Evolutionary conservation across 1,139 yeast species (phyloP).

Genomic region (Pichia sp.): DNA sequence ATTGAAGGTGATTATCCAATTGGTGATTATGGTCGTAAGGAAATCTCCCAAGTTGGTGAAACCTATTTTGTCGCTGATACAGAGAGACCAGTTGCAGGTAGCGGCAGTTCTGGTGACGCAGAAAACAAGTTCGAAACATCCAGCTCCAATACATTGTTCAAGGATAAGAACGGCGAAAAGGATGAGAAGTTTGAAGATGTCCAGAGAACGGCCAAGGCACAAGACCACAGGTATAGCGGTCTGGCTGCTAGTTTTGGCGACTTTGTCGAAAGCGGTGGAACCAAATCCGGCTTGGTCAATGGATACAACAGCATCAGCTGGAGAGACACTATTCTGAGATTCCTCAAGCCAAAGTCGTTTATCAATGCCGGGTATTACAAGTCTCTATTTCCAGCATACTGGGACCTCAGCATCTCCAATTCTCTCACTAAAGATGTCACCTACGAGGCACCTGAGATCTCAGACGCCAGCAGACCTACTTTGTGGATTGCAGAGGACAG

Average conservation of each 20-base stretch:
- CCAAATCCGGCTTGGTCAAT: not conserved
- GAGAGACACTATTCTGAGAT: constrained; percentile 38
- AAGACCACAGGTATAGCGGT: not conserved
- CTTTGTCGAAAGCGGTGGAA: not conserved
- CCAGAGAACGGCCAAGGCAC: constrained; percentile 6
- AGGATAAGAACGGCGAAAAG: not conserved
- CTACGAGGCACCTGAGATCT: constrained; percentile 71
- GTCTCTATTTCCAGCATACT: constrained; percentile 53
- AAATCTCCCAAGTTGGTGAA: constrained; percentile 53
- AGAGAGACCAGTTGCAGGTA: no score
- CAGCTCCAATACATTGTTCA: not conserved
- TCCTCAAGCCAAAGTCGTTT: constrained; percentile 66
- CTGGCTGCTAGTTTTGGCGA: constrained; percentile 12
- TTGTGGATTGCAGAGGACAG: constrained; percentile 91
- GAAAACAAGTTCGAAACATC: not conserved
- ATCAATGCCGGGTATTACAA: constrained; percentile 55
- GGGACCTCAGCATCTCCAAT: constrained; percentile 33
- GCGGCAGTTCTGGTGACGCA: not conserved
- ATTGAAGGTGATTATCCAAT: constrained; percentile 48
- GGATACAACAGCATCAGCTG: not conserved
- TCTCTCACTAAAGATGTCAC: constrained; percentile 35
- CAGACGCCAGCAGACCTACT: constrained; percentile 56
- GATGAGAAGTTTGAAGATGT: not conserved
- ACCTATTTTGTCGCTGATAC: constrained; percentile 24
- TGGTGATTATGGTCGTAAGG: constrained; percentile 62